A percentile compares a stretch with the other conserved stretches of the same genome.
phyloP scores from a whole-genome alignment of 345 rosid genomes.

The rapeseed (Brassica napus) region Da-Ae NC_063436.1:8719501-8720000 shows the following conservation, averaged over 20 bases:
- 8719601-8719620: constrained; percentile 62
- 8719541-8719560: constrained; percentile 93
- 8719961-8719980: constrained; percentile 7
- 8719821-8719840: constrained; percentile 63
- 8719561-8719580: constrained; percentile 65
- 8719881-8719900: constrained; percentile 7
- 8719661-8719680: constrained; percentile 86
- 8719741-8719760: constrained; percentile 77
- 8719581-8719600: constrained; percentile 75
- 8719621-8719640: constrained; percentile 69
- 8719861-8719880: constrained; percentile 24
- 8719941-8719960: constrained; percentile 31
- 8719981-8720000: background rate
- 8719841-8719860: constrained; percentile 37
- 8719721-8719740: constrained; percentile 69
- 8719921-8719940: constrained; percentile 25
- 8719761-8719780: constrained; percentile 66
- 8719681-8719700: constrained; percentile 92
- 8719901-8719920: background rate
- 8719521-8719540: constrained; percentile 63
- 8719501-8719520: constrained; percentile 58
- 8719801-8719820: constrained; percentile 66
- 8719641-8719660: constrained; percentile 76
- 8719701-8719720: constrained; percentile 93
- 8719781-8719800: constrained; percentile 72